Conservation (phyloP, 768 basidiomycete species). For the Lentinula boryana region DNA sequence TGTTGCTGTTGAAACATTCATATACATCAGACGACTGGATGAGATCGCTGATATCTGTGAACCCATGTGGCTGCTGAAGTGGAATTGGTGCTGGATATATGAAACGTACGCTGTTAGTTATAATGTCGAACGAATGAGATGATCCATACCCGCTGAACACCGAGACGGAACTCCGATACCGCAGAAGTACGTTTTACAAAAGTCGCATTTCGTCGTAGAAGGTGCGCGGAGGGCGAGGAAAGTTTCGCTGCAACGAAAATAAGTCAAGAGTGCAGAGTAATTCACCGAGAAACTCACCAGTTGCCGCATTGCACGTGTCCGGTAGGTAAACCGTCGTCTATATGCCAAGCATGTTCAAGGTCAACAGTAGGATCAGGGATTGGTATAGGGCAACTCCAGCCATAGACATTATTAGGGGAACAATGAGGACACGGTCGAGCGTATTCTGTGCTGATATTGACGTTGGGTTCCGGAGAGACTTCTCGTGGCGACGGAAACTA, state of each 20-base stretch:
- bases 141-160: conserved; percentile 27
- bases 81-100: conserved; percentile 43
- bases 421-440: conserved; percentile 82
- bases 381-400: conserved; percentile 79
- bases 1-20: conserved; percentile 74
- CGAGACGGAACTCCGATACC: conserved; percentile 73
- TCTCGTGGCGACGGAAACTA: conserved; percentile 76
- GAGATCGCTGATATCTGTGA: conserved; percentile 66
- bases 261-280: background rate
- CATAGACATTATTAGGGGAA: conserved; percentile 57
- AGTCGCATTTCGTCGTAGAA: conserved; percentile 75
- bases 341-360: conserved; percentile 67
- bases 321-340: conserved; percentile 73
- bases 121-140: background rate
- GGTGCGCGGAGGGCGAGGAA: conserved; percentile 69
- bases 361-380: conserved; percentile 67
- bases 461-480: conserved; percentile 68
- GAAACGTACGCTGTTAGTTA: background rate
- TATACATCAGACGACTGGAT: conserved; percentile 75
- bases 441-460: conserved; percentile 58
- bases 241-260: conserved; percentile 48
- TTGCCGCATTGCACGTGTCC: conserved; percentile 80
- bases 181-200: conserved; percentile 79
- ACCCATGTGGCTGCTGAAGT: conserved; percentile 62
- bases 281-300: conserved; percentile 41